Percentiles rank a stretch among this genome's conserved stretches.
Conservation (phyloP, 2,329 filamentous ascomycete genomes). For the Stagonosporopsis rhizophila region DNA sequence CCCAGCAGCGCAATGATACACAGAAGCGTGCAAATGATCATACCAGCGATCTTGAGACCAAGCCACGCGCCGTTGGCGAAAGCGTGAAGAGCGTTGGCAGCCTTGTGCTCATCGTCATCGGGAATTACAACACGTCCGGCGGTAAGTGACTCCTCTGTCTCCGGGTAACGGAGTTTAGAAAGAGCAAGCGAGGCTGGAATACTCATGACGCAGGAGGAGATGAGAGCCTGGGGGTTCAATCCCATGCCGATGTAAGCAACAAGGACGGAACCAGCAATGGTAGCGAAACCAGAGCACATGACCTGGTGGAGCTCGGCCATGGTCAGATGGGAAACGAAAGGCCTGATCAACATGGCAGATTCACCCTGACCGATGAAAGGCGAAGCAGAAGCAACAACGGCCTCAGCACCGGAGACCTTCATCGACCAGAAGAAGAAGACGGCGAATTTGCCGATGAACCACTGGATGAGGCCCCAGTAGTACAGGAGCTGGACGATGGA, state of each 20-base stretch:
- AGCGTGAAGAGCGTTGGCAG: conserved; percentile 83
- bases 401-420: conserved; percentile 86
- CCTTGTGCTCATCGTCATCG: conserved; percentile 75
- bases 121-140: conserved; percentile 82
- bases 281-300: conserved; percentile 91
- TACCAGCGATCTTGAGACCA: conserved; percentile 84
- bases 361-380: conserved; percentile 96
- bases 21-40: conserved; percentile 80
- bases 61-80: conserved; percentile 86
- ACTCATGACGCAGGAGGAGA: conserved; percentile 94
- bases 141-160: conserved; percentile 85
- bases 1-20: conserved; percentile 82
- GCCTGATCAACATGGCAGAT: conserved; percentile 88
- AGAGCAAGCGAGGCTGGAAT: conserved; percentile 90
- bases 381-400: conserved; percentile 90
- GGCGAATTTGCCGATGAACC: conserved; percentile 88
- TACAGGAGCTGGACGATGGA: conserved; percentile 87
- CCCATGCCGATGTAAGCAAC: conserved; percentile 86
- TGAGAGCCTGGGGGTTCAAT: conserved; percentile 81
- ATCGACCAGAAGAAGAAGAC: conserved; percentile 91
- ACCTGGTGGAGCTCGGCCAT: conserved; percentile 89
- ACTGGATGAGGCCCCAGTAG: conserved; percentile 81
- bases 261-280: conserved; percentile 86
- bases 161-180: conserved; percentile 88
- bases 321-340: conserved; percentile 85